phyloP scores from a whole-genome alignment of 108 stramenopile genomes.

The Cyclotella kingstonii region DNA sequence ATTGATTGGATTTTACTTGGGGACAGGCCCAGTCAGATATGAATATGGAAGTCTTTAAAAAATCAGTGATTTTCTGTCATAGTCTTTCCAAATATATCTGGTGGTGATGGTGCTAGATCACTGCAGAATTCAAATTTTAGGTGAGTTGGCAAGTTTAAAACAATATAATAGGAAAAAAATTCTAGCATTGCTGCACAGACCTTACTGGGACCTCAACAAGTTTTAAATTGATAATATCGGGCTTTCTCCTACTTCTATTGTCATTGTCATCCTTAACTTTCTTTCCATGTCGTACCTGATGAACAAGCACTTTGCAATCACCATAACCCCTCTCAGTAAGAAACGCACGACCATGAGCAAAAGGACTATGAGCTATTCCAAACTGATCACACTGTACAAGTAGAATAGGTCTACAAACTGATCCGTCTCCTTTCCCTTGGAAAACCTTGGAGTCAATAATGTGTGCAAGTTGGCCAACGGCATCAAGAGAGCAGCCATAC shows the following conservation, averaged over 20 bases:
- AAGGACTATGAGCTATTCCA: constrained; percentile 82
- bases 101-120: constrained; percentile 38
- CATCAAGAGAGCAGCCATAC: constrained; percentile 86
- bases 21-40: no score
- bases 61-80: constrained; percentile 21
- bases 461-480: constrained; percentile 68
- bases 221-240: not conserved
- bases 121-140: not conserved
- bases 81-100: constrained; percentile 38
- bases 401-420: constrained; percentile 24
- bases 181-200: not conserved
- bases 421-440: constrained; percentile 18
- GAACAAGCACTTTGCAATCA: constrained; percentile 55
- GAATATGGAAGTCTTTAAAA: no score
- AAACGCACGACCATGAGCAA: constrained; percentile 75
- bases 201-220: constrained; percentile 16
- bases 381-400: constrained; percentile 83
- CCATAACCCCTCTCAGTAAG: constrained; percentile 72
- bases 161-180: constrained; percentile 2
- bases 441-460: constrained; percentile 24
- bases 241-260: constrained; percentile 6
- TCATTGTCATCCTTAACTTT: constrained; percentile 4
- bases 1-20: no score
- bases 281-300: constrained; percentile 23
- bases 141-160: not conserved